Evolutionary conservation across 768 basidiomycete genomes (phyloP), one percentile per base, ranked within the genome.

Genomic region (Calocera cornea): DNA sequence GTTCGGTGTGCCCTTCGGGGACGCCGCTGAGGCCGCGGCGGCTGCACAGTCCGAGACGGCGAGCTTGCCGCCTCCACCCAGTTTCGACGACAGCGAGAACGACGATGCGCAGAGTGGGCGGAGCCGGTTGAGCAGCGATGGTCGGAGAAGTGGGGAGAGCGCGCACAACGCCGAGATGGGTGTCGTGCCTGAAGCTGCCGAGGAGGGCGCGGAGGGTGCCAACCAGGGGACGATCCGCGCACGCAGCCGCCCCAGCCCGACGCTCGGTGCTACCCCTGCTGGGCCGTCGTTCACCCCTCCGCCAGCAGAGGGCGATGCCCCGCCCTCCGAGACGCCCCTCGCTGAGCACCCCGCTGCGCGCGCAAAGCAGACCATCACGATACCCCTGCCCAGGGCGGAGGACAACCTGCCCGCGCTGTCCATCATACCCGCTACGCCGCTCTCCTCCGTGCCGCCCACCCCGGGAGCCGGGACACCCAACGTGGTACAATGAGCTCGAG

Each of bases 1-100:
- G 68, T 92, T 90, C 71, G 88, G 87, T 0, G 78, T 87, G 66
- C 90, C 90, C 24, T 92, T 89, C 71, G 89, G 90, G 0, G 76
- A 82, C 12, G 89, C 87, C 72, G 90, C 41, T 27, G 12, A 63
- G 41, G 36, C 67, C 44, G 38, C 67, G 22, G 41, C 67, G 33
- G 36, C 67, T 33, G 40, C 54, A 5, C 2, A 19, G 54, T 5
- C 11, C 7, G 54, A 27, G 24, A 22, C 54, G 27, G 54, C 54
- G 24, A 16, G 14, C 31, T 14, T 38, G 7, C 36, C 36, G 36
- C 54, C 54, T 60, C 54, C 54, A 33, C 54, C 54, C 7, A 22
- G 27, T 10, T 60, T 60, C 31, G 54, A 60, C 14, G 54, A 60
- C 5, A 33, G 14, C 16, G 54, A 60, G 54, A 22, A 22, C 16